Evolutionary conservation across 192 early-diverging fungal genomes (phyloP).

Genomic region (Coemansia sp.): DNA sequence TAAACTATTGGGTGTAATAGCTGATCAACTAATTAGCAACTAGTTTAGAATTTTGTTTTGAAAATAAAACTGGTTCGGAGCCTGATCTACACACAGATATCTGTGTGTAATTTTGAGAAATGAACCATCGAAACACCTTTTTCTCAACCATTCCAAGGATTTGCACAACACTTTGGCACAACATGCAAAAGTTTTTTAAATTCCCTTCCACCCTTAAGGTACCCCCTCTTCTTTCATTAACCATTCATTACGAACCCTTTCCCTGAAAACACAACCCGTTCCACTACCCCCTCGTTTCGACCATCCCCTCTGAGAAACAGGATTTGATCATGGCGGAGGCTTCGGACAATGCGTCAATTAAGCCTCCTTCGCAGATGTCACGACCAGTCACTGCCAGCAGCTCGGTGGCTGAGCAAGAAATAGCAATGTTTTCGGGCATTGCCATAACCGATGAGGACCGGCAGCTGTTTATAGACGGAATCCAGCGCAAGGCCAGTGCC

Average conservation of each 20-base stretch:
- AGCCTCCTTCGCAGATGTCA: not conserved
- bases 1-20: not conserved
- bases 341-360: not conserved
- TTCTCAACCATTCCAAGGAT: not conserved
- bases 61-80: not conserved
- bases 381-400: too few species aligned
- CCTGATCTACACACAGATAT: too few species aligned
- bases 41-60: not conserved
- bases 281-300: too few species aligned
- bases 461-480: not conserved
- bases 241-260: too few species aligned
- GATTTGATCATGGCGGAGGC: not conserved
- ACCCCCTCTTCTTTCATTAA: not conserved
- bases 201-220: not conserved
- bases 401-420: too few species aligned
- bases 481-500: not conserved
- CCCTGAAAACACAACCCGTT: too few species aligned
- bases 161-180: not conserved
- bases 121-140: not conserved
- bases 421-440: not conserved
- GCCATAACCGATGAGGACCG: not conserved
- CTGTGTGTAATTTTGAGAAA: too few species aligned
- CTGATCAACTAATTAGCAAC: not conserved
- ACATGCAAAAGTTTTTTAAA: too few species aligned
- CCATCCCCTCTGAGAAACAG: too few species aligned